Evolutionary conservation across 345 rosid genomes (phyloP), one percentile per base, ranked within the genome.

Genomic region (Brassica incana): DNA sequence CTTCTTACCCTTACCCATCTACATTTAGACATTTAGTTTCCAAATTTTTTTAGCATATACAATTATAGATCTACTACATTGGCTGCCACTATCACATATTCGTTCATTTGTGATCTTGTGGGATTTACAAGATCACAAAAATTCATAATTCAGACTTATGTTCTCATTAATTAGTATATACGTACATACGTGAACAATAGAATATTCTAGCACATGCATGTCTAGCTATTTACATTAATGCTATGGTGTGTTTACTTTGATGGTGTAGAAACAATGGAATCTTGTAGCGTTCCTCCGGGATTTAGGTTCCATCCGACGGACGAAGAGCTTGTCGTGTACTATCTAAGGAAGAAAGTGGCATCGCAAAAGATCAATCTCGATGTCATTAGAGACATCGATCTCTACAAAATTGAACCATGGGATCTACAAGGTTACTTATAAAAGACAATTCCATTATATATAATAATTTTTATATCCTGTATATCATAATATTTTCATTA

Each of bases 281-380:
- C 90, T 2, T 84, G 92, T 81, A 61, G 82, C 29, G 91, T 94
- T 78, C 98, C 98, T 77, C 98, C 98, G 0, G 98, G 98, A 59
- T 94, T 94, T 83, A 88, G 98, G 75, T 92, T 94, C 80, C 97
- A 94, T 77, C 98, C 98, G 0, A 92, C 98, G 0, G 98, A 94
- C 48, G 97, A 92, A 78, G 98, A 94, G 81, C 97, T 94, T 48
- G 97, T 92, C 12, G 98, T 97, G 1, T 94, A 94, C 81, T 94
- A 94, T 81, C 86, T 94, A 68, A 88, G 97, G 87, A 94, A 94
- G 90, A 94, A 94, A 71, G 86, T 92, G 7, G 97, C 92, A 4
- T 91, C 97, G 0, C 98, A 94, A 79, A 94, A 94, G 88, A 92
- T 94, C 10, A 97, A 94, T 85, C 97, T 94, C 23, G 95, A 94